phyloP scores from a whole-genome alignment of 306 rosid species.

The Cercis canadensis region DNA sequence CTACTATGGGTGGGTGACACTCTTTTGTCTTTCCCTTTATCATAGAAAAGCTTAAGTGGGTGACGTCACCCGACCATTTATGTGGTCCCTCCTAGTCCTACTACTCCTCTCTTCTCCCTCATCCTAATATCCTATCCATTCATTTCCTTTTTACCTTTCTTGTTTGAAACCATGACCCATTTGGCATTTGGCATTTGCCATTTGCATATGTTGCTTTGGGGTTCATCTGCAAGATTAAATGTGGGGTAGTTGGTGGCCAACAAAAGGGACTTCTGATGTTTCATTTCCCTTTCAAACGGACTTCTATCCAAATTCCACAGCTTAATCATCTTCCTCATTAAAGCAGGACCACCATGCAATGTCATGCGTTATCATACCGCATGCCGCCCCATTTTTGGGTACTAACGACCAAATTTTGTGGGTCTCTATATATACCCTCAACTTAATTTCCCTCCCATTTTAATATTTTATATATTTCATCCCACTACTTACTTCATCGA shows the following conservation, averaged over 20 bases:
- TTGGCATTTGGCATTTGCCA: too few species aligned
- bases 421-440: slow-evolving; percentile 15
- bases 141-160: slow-evolving; percentile 35
- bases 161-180: slow-evolving; percentile 36
- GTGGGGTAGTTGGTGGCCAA: slow-evolving; percentile 39
- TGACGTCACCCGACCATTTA: slow-evolving; percentile 54
- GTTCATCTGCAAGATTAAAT: slow-evolving; percentile 34
- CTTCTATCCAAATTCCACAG: slow-evolving; percentile 23
- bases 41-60: slow-evolving; percentile 37
- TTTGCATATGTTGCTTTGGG: slow-evolving; percentile 38
- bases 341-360: slow-evolving; percentile 51
- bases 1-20: slow-evolving; percentile 32
- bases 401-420: slow-evolving; percentile 27
- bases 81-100: slow-evolving; percentile 46
- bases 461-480: too few species aligned
- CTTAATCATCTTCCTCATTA: slow-evolving; percentile 31
- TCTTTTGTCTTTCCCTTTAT: slow-evolving; percentile 14
- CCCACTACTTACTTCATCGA: slow-evolving; percentile 7
- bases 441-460: background rate
- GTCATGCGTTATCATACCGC: slow-evolving; percentile 61
- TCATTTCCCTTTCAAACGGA: slow-evolving; percentile 29
- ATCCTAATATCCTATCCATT: slow-evolving; percentile 30
- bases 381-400: slow-evolving; percentile 40
- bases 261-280: slow-evolving; percentile 26
- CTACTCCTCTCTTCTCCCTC: slow-evolving; percentile 5